Conservation (phyloP, 73 alveolate genomes). For the Paraurostyla sp. region DNA sequence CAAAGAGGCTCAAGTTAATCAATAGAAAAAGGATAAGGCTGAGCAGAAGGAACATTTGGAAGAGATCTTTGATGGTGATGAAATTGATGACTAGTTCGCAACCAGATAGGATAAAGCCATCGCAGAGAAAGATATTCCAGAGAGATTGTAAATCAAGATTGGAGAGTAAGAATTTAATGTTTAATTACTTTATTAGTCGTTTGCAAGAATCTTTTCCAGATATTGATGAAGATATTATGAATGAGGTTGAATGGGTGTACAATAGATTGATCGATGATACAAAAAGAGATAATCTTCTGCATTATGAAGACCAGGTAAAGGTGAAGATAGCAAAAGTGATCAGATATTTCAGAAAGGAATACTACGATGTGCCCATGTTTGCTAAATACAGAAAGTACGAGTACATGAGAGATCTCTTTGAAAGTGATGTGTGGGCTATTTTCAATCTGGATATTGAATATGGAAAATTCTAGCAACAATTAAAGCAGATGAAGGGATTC, state of each 20-base stretch:
- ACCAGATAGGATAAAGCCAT: conserved; percentile 35
- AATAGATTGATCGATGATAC: not conserved
- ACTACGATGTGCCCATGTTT: conserved; percentile 43
- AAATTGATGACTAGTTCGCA: conserved; percentile 56
- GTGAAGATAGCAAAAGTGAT: not conserved
- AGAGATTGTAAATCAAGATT: conserved; percentile 44
- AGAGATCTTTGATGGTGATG: conserved; percentile 62
- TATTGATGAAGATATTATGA: conserved; percentile 7
- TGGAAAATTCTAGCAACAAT: conserved; percentile 32
- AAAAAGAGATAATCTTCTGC: not conserved
- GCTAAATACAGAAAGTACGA: conserved; percentile 51
- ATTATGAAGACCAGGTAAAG: not conserved
- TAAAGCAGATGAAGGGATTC: not conserved
- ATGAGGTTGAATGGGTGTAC: conserved; percentile 29
- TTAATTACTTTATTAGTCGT: not conserved
- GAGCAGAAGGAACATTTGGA: conserved; percentile 22
- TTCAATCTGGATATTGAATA: conserved; percentile 56
- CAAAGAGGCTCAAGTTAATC: not conserved
- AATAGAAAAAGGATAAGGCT: not conserved
- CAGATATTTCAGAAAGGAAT: conserved; percentile 2
- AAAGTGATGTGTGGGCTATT: conserved; percentile 35
- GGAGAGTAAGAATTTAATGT: conserved; percentile 13
- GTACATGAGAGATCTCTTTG: not conserved
- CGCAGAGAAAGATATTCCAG: conserved; percentile 59
- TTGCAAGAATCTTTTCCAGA: not conserved